Evolutionary conservation across 2,329 filamentous ascomycete genomes (phyloP).

Genomic region (Gaeumannomyces tritici): DNA sequence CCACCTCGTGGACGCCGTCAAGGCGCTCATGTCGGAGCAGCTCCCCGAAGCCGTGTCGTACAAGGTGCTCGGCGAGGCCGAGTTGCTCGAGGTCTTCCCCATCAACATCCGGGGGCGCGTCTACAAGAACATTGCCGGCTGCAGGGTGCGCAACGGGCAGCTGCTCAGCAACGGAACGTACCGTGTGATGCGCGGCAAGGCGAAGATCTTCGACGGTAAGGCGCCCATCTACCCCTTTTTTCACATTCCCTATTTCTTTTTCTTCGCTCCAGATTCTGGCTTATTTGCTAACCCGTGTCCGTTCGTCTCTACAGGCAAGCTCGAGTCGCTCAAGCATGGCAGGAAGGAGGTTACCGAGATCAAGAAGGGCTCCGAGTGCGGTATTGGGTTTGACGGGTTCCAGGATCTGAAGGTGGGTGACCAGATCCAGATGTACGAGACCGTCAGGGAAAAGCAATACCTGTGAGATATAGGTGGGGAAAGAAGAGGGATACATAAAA

Average conservation of each 20-base stretch:
- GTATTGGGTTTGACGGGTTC: conserved; percentile 76
- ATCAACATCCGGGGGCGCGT: conserved; percentile 68
- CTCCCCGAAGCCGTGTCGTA: conserved; percentile 57
- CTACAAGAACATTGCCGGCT: conserved; percentile 73
- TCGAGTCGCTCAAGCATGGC: conserved; percentile 77
- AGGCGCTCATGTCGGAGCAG: conserved; percentile 55
- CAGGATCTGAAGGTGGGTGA: conserved; percentile 72
- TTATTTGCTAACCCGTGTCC: background rate
- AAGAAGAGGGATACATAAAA: background rate
- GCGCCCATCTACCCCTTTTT: conserved; percentile 11
- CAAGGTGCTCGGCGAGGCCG: conserved; percentile 77
- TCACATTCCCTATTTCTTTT: conserved; percentile 1
- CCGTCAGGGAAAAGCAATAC: conserved; percentile 59
- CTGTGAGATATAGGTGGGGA: conserved; percentile 15
- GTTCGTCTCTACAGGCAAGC: conserved; percentile 45
- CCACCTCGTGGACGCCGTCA: conserved; percentile 64
- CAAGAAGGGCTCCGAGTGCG: conserved; percentile 89
- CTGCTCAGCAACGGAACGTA: conserved; percentile 56
- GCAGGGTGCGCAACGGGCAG: conserved; percentile 73
- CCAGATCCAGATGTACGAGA: conserved; percentile 79
- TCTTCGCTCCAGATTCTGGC: background rate
- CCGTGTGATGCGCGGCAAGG: conserved; percentile 60
- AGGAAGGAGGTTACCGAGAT: conserved; percentile 89
- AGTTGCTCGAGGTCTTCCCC: conserved; percentile 72
- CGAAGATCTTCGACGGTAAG: conserved; percentile 76